Base-by-base conservation (phyloP, 352 stramenopile genomes). In the Phytophthora pisi region DNA sequence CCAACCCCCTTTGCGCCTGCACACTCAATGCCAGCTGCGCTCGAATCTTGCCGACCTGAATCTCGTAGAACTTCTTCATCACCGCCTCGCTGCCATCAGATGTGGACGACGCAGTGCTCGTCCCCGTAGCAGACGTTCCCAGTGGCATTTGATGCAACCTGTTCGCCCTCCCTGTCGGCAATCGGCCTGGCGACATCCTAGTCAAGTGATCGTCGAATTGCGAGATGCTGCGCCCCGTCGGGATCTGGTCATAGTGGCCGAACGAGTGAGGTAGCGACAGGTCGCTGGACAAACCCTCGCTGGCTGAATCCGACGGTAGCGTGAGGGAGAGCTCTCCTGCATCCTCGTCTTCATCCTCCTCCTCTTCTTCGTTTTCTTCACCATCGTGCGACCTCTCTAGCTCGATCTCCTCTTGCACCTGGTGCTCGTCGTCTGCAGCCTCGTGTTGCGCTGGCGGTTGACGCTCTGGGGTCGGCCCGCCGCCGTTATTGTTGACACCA, bases 21-120 rank as follows among this genome's bases (percentile, higher is more conserved):
- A 79, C 70, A 45, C 72, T 70, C 8, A 87, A 45, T 0, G 66
- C 69, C 26, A 93, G 65, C 60, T 95, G 84, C 20, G 72, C 60
- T 47, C 86, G 81, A 31, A 93, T 83, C 64, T 91, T 88, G 11
- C 85, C 80, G n/a, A 92, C 86, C 58, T 93, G 86, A 23, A 85
- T 79, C 68, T 93, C 82, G 65, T 92, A 95, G 50, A 93, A 92
- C 64, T 88, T 88, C 59, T 88, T 86, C 82, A 93, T 89, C 38
- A 91, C 70, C 58, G 50, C 52, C 49, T 72, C 69, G 24, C 55
- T 73, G 13, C 57, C 56, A 4, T 75, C 50, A 1, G 51, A n/a
- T 18, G 13, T 45, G 2, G 38, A 57, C 8, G 59, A 23, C 16
- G 46, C n/a, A 53, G 18, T 50, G 4, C 43, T 54, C 7, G 54